phyloP scores from a whole-genome alignment of 805 yeast genomes.

The Starmerella khaoyaiensis region DNA sequence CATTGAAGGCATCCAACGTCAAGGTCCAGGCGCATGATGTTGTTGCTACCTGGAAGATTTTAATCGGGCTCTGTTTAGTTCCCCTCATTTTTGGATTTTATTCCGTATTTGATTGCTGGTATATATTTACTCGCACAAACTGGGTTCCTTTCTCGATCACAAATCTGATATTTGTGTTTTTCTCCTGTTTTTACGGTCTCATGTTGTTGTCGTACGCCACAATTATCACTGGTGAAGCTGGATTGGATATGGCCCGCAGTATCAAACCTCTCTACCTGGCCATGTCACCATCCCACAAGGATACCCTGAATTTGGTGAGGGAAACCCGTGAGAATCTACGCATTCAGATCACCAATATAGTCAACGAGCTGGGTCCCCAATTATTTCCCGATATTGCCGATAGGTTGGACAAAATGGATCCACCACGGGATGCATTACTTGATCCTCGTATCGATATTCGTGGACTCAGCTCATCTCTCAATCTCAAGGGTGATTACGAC shows the following conservation, averaged over 20 bases:
- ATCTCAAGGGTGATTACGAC: conserved; percentile 20
- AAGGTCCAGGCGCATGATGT: conserved; percentile 89
- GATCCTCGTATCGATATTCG: conserved; percentile 23
- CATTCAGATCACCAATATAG: conserved; percentile 60
- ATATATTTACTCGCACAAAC: conserved; percentile 26
- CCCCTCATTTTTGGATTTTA: conserved; percentile 75
- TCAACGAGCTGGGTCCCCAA: conserved; percentile 71
- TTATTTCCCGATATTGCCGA: conserved; percentile 68
- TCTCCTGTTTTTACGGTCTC: conserved; percentile 15
- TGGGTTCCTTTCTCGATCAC: conserved; percentile 17
- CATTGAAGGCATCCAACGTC: conserved; percentile 76
- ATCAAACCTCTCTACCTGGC: conserved; percentile 61
- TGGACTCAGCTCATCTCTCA: conserved; percentile 16
- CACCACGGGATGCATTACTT: conserved; percentile 6
- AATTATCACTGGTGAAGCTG: conserved; percentile 79
- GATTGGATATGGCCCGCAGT: conserved; percentile 76
- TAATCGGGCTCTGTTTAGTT: conserved; percentile 77
- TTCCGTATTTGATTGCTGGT: conserved; percentile 38
- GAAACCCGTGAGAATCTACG: conserved; percentile 48
- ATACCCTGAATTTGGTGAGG: conserved; percentile 41
- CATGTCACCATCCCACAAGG: conserved; percentile 28
- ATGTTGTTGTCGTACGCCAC: conserved; percentile 69
- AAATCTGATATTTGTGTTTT: conserved; percentile 13
- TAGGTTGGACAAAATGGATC: conserved; percentile 17
- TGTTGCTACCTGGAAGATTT: conserved; percentile 91